Conservation (phyloP, 176 grass and related monocot species). For the Saccharum spontaneum region DNA sequence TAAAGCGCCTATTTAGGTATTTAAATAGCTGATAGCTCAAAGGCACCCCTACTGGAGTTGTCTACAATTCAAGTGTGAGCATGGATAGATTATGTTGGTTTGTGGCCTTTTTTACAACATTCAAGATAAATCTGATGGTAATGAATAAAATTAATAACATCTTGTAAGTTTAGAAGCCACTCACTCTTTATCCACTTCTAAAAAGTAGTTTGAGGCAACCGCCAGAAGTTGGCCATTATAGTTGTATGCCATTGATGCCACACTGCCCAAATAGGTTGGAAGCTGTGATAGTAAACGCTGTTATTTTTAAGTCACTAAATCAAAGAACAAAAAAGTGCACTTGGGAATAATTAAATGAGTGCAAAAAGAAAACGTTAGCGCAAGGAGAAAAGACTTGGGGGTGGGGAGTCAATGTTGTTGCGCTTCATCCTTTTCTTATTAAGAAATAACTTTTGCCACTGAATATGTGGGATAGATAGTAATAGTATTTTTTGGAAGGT, state of each 20-base stretch:
- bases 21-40: neutral
- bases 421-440: neutral
- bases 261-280: conserved; percentile 50
- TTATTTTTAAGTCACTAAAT: neutral
- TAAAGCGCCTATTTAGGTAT: neutral
- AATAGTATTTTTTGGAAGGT: neutral
- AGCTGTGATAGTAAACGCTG: conserved; percentile 38
- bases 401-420: neutral
- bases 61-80: neutral
- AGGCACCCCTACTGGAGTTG: neutral
- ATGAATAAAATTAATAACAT: conserved; percentile 7
- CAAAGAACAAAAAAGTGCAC: neutral
- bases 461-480: neutral
- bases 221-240: conserved; percentile 59
- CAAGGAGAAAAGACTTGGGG: neutral
- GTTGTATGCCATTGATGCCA: conserved; percentile 60
- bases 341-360: neutral
- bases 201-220: conserved; percentile 50
- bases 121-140: conserved; percentile 22
- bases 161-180: conserved; percentile 21
- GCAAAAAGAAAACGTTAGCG: neutral
- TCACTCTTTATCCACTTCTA: conserved; percentile 59
- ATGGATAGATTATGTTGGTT: neutral
- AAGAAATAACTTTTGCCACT: conserved; percentile 15
- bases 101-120: neutral